A percentile compares a stretch with the other conserved stretches of the same genome.
These are phyloP conservation scores for Hypomyces perniciosus DNA, from an alignment of 2,329 filamentous ascomycete species.

Conservation along the genomic window DNA sequence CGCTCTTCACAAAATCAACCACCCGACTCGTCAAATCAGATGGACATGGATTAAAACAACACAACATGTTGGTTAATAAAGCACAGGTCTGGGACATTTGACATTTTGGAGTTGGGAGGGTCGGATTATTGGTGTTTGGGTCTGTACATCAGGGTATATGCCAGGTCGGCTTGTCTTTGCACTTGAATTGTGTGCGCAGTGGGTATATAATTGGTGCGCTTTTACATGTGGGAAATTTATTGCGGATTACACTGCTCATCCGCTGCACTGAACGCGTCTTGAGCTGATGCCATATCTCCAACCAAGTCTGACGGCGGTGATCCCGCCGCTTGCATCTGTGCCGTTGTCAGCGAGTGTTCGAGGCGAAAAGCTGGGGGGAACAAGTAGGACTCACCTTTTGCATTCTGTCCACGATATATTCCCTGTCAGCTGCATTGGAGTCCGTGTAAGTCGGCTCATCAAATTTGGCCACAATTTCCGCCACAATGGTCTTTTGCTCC, in stretches of 20 bases:
- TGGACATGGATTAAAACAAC: constrained; percentile 38
- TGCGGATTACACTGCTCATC: constrained; percentile 60
- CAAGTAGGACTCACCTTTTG: constrained; percentile 62
- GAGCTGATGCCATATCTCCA: constrained; percentile 78
- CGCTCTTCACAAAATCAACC: constrained; percentile 13
- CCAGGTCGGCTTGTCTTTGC: constrained; percentile 18
- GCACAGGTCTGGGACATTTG: constrained; percentile 2
- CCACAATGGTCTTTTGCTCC: constrained; percentile 71
- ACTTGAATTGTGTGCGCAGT: constrained; percentile 10
- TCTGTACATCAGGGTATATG: constrained; percentile 15
- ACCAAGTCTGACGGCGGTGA: constrained; percentile 87
- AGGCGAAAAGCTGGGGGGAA: background rate
- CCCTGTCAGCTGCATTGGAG: constrained; percentile 70
- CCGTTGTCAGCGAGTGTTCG: constrained; percentile 1
- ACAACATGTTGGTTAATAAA: constrained; percentile 8
- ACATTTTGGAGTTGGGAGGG: constrained; percentile 16
- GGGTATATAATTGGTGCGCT: constrained; percentile 23
- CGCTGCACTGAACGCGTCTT: constrained; percentile 59
- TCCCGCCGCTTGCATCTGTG: constrained; percentile 91
- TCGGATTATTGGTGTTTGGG: constrained; percentile 18
- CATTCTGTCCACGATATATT: constrained; percentile 96
- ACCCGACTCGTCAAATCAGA: constrained; percentile 31
- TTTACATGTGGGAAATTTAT: constrained; percentile 34
- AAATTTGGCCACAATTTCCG: constrained; percentile 84
- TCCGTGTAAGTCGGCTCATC: constrained; percentile 78